These are phyloP conservation scores for Diutina pseudorugosa DNA, from an alignment of 1,139 yeast genomes.

Conservation along the genomic window DNA sequence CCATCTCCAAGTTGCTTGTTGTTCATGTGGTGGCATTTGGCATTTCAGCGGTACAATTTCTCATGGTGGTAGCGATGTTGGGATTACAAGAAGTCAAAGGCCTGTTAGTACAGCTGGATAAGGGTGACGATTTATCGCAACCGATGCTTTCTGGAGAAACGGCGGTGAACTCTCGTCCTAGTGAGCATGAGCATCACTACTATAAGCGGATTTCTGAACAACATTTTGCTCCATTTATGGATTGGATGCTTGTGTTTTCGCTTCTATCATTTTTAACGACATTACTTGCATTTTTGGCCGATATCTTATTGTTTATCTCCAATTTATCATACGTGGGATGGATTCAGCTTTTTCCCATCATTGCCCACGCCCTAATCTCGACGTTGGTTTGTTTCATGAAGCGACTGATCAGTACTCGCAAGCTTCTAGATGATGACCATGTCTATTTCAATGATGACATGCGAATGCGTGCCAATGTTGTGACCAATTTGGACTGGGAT, in stretches of 20 bases:
- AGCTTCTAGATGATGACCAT: slow-evolving; percentile 22
- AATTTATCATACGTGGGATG: slow-evolving; percentile 45
- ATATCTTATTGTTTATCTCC: slow-evolving; percentile 39
- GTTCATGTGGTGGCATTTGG: slow-evolving; percentile 68
- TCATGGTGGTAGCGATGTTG: slow-evolving; percentile 7
- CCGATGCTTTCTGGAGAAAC: background rate
- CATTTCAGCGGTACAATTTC: slow-evolving; percentile 10
- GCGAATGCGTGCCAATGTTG: slow-evolving; percentile 7
- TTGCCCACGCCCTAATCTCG: slow-evolving; percentile 22
- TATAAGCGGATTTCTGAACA: background rate
- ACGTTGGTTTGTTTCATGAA: slow-evolving; percentile 30
- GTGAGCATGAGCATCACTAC: background rate
- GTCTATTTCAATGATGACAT: slow-evolving; percentile 25
- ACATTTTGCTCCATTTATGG: slow-evolving; percentile 16
- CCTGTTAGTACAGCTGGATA: background rate
- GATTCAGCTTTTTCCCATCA: slow-evolving; percentile 28
- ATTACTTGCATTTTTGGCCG: slow-evolving; percentile 41
- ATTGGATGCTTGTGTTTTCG: slow-evolving; percentile 26
- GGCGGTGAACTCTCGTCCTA: background rate
- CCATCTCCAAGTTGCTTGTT: slow-evolving; percentile 59
- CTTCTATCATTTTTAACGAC: slow-evolving; percentile 35
- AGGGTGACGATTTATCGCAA: background rate
- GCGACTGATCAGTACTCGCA: slow-evolving; percentile 25
- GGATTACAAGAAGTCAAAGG: slow-evolving; percentile 6
- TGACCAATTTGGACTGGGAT: background rate